Conservation (phyloP, 1,284 basidiomycete genomes). For the Testicularia cyperi region DNA sequence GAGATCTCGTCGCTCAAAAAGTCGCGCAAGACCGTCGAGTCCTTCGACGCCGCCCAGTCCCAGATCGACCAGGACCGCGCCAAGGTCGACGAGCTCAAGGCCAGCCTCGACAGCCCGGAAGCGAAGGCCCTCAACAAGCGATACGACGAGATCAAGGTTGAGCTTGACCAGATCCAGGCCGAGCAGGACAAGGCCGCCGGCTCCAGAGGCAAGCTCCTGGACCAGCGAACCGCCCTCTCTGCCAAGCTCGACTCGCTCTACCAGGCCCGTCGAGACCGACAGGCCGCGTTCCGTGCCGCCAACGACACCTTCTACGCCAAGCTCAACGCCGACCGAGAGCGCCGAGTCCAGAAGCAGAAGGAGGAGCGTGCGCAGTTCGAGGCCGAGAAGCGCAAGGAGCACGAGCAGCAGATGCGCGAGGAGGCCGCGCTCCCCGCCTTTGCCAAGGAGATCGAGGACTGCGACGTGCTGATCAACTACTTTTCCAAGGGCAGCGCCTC, state of each 20-base stretch:
- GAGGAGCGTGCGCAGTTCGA: conserved; percentile 82
- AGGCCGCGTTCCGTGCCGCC: conserved; percentile 50
- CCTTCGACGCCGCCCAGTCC: conserved; percentile 66
- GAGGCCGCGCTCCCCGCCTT: conserved; percentile 89
- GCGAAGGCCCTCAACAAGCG: conserved; percentile 78
- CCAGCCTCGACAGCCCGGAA: conserved; percentile 87
- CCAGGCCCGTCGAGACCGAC: conserved; percentile 72
- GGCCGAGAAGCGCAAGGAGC: conserved; percentile 76
- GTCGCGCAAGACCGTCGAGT: conserved; percentile 48
- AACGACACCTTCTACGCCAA: conserved; percentile 54
- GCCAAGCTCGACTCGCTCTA: conserved; percentile 69
- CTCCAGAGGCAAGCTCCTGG: conserved; percentile 78
- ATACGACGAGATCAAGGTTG: conserved; percentile 78
- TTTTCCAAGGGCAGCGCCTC: conserved; percentile 65
- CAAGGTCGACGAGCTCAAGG: conserved; percentile 75
- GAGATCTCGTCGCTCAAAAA: conserved; percentile 74
- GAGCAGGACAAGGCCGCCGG: conserved; percentile 83
- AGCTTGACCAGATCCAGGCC: conserved; percentile 83
- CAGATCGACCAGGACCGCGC: conserved; percentile 78
- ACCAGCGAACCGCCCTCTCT: conserved; percentile 77
- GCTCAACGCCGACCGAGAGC: conserved; percentile 56
- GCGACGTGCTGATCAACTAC: conserved; percentile 86
- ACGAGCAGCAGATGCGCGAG: conserved; percentile 79
- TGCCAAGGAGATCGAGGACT: conserved; percentile 93
- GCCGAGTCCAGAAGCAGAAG: conserved; percentile 75